Conservation (phyloP, 2,329 filamentous ascomycete species). For the Sporothrix humicola region DNA sequence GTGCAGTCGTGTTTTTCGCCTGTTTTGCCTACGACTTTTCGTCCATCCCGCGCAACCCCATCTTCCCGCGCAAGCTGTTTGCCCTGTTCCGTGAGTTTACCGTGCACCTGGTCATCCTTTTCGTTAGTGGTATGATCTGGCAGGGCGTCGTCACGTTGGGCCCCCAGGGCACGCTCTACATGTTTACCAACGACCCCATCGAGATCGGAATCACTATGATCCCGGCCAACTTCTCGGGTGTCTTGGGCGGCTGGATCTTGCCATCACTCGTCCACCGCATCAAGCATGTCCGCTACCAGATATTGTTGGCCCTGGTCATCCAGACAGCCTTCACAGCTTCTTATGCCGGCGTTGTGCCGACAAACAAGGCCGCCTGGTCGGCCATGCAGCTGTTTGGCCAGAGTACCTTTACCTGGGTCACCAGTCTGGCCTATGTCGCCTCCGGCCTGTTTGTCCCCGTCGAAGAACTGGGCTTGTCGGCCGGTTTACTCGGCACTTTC, state of each 20-base stretch:
- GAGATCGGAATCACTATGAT: conserved; percentile 42
- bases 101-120: conserved; percentile 43
- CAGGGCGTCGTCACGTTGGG: conserved; percentile 42
- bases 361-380: conserved; percentile 43
- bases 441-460: conserved; percentile 7
- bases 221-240: conserved; percentile 39
- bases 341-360: conserved; percentile 41
- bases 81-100: conserved; percentile 43
- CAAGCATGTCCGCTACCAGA: conserved; percentile 43
- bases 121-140: conserved; percentile 44
- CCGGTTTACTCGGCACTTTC: not conserved
- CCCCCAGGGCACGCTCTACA: conserved; percentile 44
- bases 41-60: conserved; percentile 33
- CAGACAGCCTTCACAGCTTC: conserved; percentile 36
- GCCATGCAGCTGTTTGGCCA: conserved; percentile 44
- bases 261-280: conserved; percentile 45
- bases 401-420: conserved; percentile 45
- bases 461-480: not conserved
- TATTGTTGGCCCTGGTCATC: conserved; percentile 43
- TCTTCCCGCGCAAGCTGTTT: conserved; percentile 43
- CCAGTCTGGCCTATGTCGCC: conserved; percentile 42
- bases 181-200: conserved; percentile 44
- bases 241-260: conserved; percentile 43
- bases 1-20: not conserved
- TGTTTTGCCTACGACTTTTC: conserved; percentile 14